Conservation (phyloP, 306 rosid species). For the Leucaena leucocephala region DNA sequence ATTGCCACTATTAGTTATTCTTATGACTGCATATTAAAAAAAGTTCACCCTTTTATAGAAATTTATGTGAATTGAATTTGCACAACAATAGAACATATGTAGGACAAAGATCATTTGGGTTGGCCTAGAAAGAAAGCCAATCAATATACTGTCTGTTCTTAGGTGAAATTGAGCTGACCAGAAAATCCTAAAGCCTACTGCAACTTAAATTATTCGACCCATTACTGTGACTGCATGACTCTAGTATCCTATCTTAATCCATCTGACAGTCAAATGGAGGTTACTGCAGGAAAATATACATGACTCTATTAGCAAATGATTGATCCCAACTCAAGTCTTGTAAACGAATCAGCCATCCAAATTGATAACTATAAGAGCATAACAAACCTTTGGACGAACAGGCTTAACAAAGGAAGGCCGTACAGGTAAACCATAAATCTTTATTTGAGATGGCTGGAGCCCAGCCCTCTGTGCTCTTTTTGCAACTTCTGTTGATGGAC, state of each 20-base stretch:
- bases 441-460: slow-evolving; percentile 52
- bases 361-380: slow-evolving; percentile 5
- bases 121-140: background rate
- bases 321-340: slow-evolving; percentile 20
- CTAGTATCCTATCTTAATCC: background rate
- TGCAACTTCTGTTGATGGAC: slow-evolving; percentile 86
- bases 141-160: background rate
- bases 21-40: background rate
- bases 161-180: background rate
- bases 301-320: background rate
- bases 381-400: slow-evolving; percentile 79
- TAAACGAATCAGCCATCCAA: slow-evolving; percentile 15
- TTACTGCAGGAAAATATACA: slow-evolving; percentile 13
- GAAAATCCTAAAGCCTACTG: background rate
- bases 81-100: background rate
- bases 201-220: slow-evolving; percentile 1
- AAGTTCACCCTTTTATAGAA: background rate
- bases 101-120: background rate
- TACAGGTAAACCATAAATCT: slow-evolving; percentile 20
- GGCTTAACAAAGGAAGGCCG: slow-evolving; percentile 62
- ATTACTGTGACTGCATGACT: background rate
- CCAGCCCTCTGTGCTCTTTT: slow-evolving; percentile 92
- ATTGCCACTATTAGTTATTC: background rate
- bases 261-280: background rate
- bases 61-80: background rate